phyloP scores from a whole-genome alignment of 257 asterid species.

The Anisodus acutangulus region DNA sequence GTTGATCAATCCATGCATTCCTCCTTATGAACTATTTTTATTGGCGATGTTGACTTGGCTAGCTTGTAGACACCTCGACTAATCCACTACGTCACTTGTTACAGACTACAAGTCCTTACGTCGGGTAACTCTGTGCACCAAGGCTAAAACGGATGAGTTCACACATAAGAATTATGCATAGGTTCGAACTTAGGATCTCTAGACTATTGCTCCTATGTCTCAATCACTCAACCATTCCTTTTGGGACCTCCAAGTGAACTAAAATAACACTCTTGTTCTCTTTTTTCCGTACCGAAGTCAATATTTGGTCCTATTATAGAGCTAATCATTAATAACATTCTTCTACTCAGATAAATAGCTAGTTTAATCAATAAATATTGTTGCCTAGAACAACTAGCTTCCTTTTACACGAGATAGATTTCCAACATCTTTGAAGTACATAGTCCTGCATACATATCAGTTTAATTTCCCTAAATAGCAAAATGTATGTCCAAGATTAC shows the following conservation, averaged over 20 bases:
- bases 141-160: not conserved
- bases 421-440: not conserved
- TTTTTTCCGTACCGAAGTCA: not conserved
- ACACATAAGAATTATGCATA: not conserved
- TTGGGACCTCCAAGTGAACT: not conserved
- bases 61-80: not conserved
- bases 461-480: not conserved
- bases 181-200: not conserved
- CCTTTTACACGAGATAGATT: not conserved
- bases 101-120: not conserved
- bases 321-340: not conserved
- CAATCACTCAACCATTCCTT: not conserved
- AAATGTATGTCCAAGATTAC: not conserved
- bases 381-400: not conserved
- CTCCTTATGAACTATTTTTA: not conserved
- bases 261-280: not conserved
- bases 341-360: not conserved
- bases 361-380: not conserved
- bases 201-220: not conserved
- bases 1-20: not conserved
- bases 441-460: not conserved
- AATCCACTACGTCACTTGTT: not conserved
- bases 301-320: not conserved
- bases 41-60: not conserved
- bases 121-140: not conserved